Evolutionary conservation across 2,329 filamentous ascomycete species (phyloP), one percentile per base, ranked within the genome.

Genomic region (Trichoderma pleuroti): DNA sequence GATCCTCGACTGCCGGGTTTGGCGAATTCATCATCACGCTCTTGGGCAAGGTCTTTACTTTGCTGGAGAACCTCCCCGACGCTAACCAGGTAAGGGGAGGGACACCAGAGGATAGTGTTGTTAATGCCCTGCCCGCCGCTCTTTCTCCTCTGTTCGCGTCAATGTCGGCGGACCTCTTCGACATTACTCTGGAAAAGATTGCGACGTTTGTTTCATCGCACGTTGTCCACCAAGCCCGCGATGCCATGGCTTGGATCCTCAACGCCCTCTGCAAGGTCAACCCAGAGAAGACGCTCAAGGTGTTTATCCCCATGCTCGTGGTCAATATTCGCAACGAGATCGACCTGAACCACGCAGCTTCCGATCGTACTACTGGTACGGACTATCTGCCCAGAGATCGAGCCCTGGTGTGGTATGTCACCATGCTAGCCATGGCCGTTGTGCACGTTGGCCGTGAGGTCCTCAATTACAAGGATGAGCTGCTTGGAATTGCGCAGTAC

Each of bases 201-300:
- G 92, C 94, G 3, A 89, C 93, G 36, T 99, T 99, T 79, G 92
- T 98, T 30, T 91, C 92, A 1, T 93, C 93, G 73, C 96, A 98
- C 82, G 96, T 99, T 62, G 95, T 99, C 21, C 94, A 99, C 76
- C 96, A 98, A 81, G 95, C 96, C 67, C 87, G 95, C 74, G 96
- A 99, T 84, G 95, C 96, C 9, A 98, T 99, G 92, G 96, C 97
- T 1, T 99, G 97, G 86, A 98, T 98, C 68, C 93, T 95, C 82
- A 98, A 98, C 80, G 93, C 93, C 0, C 86, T 99, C 28, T 97
- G 96, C 86, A 98, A 98, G 82, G 93, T 97, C 75, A 93, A 97
- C 75, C 94, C 97, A 0, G 91, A 95, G 78, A 98, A 98, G 83
- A 94, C 96, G 0, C 85, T 99, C 64, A 96, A 94, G 78, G 89